phyloP scores from a whole-genome alignment of 2,329 filamentous ascomycete species.

The Alternaria sp. region DNA sequence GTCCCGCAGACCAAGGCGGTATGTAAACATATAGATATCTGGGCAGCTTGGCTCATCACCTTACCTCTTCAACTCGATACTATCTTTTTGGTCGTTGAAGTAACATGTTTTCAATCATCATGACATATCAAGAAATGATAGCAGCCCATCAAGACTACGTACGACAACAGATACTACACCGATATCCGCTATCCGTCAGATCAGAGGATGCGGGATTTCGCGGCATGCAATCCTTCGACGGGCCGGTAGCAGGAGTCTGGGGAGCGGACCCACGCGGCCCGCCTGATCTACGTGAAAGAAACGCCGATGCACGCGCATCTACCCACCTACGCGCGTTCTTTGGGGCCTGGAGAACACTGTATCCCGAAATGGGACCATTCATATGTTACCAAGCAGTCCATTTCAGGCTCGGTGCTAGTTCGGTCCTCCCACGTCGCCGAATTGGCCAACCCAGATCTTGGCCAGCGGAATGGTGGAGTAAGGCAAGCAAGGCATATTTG shows the following conservation, averaged over 20 bases:
- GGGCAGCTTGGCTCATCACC: not conserved
- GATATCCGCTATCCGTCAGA: not conserved
- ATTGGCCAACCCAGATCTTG: not conserved
- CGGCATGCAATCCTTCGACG: not conserved
- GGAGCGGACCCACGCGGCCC: not conserved
- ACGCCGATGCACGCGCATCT: not conserved
- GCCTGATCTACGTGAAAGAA: not conserved
- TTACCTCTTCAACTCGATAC: not conserved
- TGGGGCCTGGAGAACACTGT: not conserved
- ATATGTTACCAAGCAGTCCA: not conserved
- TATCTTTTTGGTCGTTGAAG: not conserved
- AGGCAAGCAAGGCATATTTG: not conserved
- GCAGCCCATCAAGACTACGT: not conserved
- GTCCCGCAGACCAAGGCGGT: not conserved
- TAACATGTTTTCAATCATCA: not conserved
- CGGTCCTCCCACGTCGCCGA: not conserved
- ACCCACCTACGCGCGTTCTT: not conserved
- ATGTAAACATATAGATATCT: rapidly evolving
- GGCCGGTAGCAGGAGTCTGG: not conserved
- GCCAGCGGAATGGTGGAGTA: not conserved
- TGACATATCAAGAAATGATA: not conserved
- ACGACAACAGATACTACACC: not conserved
- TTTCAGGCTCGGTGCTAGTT: not conserved
- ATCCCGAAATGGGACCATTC: not conserved
- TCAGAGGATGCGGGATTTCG: not conserved